phyloP scores from a whole-genome alignment of 352 stramenopile genomes.

The Phytophthora melonis region DNA sequence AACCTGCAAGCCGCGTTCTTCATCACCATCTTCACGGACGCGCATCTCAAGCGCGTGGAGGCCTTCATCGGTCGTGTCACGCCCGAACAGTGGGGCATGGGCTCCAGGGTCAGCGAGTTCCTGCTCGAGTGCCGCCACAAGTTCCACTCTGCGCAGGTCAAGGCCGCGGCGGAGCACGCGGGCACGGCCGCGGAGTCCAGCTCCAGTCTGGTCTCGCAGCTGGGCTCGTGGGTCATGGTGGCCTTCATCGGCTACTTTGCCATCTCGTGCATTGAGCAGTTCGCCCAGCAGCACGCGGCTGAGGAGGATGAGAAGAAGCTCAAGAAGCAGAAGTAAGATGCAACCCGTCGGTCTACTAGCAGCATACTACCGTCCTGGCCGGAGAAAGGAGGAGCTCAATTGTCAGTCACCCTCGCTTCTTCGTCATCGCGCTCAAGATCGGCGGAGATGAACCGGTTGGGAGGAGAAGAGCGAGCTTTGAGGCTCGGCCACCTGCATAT shows the following conservation, averaged over 20 bases:
- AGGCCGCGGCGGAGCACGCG: slow-evolving; percentile 67
- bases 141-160: slow-evolving; percentile 81
- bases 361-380: slow-evolving; percentile 7
- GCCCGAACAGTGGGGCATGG: slow-evolving; percentile 77
- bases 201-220: slow-evolving; percentile 80
- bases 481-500: slow-evolving; percentile 31
- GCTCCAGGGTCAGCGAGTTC: slow-evolving; percentile 86
- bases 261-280: slow-evolving; percentile 92
- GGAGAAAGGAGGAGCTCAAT: slow-evolving; percentile 5
- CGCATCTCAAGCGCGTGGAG: slow-evolving; percentile 85
- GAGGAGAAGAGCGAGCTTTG: slow-evolving; percentile 3
- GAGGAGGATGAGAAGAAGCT: slow-evolving; percentile 90
- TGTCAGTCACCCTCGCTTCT: background rate
- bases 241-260: slow-evolving; percentile 92
- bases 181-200: slow-evolving; percentile 49
- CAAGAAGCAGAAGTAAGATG: slow-evolving; percentile 72
- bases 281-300: slow-evolving; percentile 90
- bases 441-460: slow-evolving; percentile 12
- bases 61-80: slow-evolving; percentile 85
- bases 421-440: background rate
- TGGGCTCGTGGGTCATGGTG: slow-evolving; percentile 86
- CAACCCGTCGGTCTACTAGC: background rate
- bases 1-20: slow-evolving; percentile 92
- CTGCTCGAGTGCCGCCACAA: slow-evolving; percentile 88
- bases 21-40: slow-evolving; percentile 92